Percentiles rank a stretch among this genome's conserved stretches.
These are phyloP conservation scores for Sporothrix pallida DNA, from an alignment of 2,329 filamentous ascomycete genomes.

Conservation along the genomic window DNA sequence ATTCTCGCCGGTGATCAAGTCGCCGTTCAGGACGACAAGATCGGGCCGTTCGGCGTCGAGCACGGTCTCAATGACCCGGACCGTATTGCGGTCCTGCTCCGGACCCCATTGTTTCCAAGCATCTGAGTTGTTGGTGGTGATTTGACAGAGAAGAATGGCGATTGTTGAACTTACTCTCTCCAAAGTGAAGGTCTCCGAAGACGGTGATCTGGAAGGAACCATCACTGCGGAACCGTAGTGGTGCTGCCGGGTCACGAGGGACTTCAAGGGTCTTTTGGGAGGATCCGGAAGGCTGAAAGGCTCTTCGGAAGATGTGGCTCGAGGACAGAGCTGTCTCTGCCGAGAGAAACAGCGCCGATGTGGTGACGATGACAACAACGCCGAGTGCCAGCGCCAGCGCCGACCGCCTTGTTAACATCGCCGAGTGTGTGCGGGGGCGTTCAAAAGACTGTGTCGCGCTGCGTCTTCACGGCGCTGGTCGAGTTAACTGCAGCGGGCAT, in stretches of 20 bases:
- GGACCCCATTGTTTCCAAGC: constrained; percentile 50
- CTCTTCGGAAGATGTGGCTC: neutral
- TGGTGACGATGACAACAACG: neutral
- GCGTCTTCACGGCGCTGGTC: neutral
- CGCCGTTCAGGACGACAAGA: constrained; percentile 67
- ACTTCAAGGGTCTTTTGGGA: neutral
- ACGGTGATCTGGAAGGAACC: constrained; percentile 62
- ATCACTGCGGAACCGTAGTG: constrained; percentile 48
- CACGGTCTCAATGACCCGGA: constrained; percentile 46
- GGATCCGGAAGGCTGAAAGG: too few species aligned
- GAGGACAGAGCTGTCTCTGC: neutral
- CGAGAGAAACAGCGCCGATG: neutral
- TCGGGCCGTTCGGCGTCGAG: constrained; percentile 47
- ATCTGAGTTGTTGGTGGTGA: constrained; percentile 43
- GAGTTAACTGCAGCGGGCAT: neutral
- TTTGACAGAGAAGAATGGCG: neutral
- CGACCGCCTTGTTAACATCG: constrained; percentile 18
- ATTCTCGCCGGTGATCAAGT: constrained; percentile 66
- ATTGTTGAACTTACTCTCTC: constrained; percentile 59
- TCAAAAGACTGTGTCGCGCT: neutral
- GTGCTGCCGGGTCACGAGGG: constrained; percentile 38
- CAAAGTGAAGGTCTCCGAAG: constrained; percentile 74
- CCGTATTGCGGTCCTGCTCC: constrained; percentile 47
- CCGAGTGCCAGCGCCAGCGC: constrained; percentile 11
- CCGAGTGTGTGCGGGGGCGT: neutral